Evolutionary conservation across 306 rosid species (phyloP), one percentile per base, ranked within the genome.

Genomic region (Vachellia pachyceras): DNA sequence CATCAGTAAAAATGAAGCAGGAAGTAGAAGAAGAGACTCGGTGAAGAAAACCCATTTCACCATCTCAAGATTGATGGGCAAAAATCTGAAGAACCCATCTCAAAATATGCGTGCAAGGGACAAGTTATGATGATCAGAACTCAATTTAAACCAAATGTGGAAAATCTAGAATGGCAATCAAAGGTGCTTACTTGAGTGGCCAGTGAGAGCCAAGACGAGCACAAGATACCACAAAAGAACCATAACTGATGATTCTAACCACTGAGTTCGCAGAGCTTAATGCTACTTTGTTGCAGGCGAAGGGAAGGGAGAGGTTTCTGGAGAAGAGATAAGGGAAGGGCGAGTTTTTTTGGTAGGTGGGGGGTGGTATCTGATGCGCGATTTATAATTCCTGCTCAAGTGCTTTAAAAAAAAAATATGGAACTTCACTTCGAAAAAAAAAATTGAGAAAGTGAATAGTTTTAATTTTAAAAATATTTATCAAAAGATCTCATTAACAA

Each of bases 141-240:
- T 14, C 11, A 18, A 41, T 74, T 60, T 18, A 74, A 55, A 33
- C 41, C 3, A 79, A n/a, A 40, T 54, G 46, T 22, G 46, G 75
- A 80, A 64, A 55, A 12, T 37, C 52, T 65, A 14, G 18, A 33
- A 42, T 17, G 42, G 42, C 42, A 72, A 76, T 14, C 10, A 11
- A 14, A 69, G 74, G 42, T 15, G 79, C 95, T 92, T 94, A 94
- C 98, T 90, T 84, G 98, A 94, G 64, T 79, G 90, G 74, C 79
- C 83, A 71, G 87, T 79, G 14, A 92, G 82, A 73, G 90, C 88
- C 39, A 89, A 60, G 86, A 94, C 80, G 60, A 94, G 67, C 84
- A 87, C 72, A 52, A 89, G 41, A 66, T 80, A 92, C 71, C 90
- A 65, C 41, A 84, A 80, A 83, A 80, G 50, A 72, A 88, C 90